phyloP scores from a whole-genome alignment of 495 filamentous ascomycete genomes.

The Penicillium parvum region DNA sequence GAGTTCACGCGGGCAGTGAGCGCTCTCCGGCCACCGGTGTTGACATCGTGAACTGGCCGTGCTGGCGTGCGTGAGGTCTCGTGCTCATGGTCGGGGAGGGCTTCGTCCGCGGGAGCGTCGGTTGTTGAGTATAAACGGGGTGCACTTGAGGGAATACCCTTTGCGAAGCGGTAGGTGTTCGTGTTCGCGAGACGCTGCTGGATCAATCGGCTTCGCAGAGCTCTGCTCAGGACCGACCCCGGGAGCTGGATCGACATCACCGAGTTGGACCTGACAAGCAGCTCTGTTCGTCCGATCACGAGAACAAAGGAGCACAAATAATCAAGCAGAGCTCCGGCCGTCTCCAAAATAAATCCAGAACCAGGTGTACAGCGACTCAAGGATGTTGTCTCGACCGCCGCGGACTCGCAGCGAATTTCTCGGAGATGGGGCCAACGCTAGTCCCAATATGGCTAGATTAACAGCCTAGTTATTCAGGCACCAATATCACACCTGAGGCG shows the following conservation, averaged over 20 bases:
- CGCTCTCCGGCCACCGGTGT: neutral
- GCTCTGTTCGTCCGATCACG: neutral
- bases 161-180: neutral
- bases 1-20: neutral
- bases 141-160: neutral
- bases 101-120: neutral
- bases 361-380: too few species aligned
- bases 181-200: slow-evolving; percentile 9
- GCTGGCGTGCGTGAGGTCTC: neutral
- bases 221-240: slow-evolving; percentile 20
- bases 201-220: slow-evolving; percentile 21
- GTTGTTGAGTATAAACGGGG: slow-evolving; percentile 3
- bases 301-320: too few species aligned
- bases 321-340: too few species aligned
- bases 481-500: neutral
- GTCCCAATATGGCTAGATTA: slow-evolving; percentile 7
- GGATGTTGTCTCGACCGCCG: neutral
- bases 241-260: slow-evolving; percentile 17
- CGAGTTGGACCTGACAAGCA: too few species aligned
- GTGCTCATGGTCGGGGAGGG: neutral
- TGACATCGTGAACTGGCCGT: neutral
- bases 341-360: too few species aligned
- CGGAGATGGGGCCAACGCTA: slow-evolving; percentile 9
- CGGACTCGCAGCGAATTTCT: slow-evolving; percentile 18
- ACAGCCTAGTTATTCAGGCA: slow-evolving; percentile 12